Evolutionary conservation across 441 rosid genomes (phyloP).

Genomic region (Corymbia calophylla): DNA sequence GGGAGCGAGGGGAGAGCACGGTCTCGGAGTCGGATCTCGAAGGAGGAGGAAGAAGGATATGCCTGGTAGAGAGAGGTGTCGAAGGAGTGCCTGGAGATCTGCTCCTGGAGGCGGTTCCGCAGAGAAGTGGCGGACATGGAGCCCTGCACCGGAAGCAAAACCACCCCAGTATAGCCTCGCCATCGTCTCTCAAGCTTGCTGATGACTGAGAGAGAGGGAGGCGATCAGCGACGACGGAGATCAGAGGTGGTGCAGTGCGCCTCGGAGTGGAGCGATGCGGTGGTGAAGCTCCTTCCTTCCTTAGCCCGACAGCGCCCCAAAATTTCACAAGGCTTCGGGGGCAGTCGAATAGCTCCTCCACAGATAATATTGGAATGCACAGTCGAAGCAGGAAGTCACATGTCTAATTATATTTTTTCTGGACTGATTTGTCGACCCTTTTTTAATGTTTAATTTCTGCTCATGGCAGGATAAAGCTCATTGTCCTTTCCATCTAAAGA

Average conservation of each 20-base stretch:
- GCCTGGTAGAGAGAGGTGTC: constrained; percentile 95
- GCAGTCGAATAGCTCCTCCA: not conserved
- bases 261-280: not conserved
- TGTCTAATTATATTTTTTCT: too few relatives aligned
- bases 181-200: constrained; percentile 20
- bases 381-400: too few relatives aligned
- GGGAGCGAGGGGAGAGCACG: not conserved
- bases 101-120: constrained; percentile 80
- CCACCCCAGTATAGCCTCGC: constrained; percentile 83
- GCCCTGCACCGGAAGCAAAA: constrained; percentile 76
- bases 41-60: not conserved
- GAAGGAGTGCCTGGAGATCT: constrained; percentile 90
- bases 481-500: too few relatives aligned
- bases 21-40: not conserved
- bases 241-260: not conserved
- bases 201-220: not conserved
- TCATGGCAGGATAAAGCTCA: too few relatives aligned
- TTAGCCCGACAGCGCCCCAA: not conserved
- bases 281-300: not conserved
- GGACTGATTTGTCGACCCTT: too few relatives aligned
- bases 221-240: not conserved
- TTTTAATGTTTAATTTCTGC: too few relatives aligned
- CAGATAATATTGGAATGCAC: too few relatives aligned
- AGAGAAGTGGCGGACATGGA: constrained; percentile 46
- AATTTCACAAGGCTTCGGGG: not conserved